Conservation (phyloP, 352 stramenopile genomes). For the Phytophthora sansomeana region DNA sequence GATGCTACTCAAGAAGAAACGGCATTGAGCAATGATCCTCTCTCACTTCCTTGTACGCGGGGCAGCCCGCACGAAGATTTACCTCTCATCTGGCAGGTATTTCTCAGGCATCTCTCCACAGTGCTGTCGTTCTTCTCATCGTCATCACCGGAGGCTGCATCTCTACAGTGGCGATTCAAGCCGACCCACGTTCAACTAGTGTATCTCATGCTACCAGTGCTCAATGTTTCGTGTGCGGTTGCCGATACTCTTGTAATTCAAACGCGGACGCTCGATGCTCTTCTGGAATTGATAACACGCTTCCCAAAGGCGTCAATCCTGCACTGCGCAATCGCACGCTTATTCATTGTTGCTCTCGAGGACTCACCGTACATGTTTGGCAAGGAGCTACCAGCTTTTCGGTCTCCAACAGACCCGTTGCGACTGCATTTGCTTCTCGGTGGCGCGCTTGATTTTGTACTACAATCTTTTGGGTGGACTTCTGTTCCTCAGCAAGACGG, state of each 20-base stretch:
- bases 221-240: conserved; percentile 72
- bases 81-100: conserved; percentile 68
- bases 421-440: conserved; percentile 64
- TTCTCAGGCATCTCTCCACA: conserved; percentile 51
- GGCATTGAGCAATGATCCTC: conserved; percentile 3
- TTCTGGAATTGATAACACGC: conserved; percentile 92
- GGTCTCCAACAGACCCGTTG: conserved; percentile 57
- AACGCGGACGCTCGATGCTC: conserved; percentile 46
- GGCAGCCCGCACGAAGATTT: conserved; percentile 65
- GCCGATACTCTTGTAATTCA: conserved; percentile 58
- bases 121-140: conserved; percentile 49
- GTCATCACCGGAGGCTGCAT: conserved; percentile 13
- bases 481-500: conserved; percentile 10
- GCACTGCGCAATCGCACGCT: conserved; percentile 63
- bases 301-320: conserved; percentile 91
- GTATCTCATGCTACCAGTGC: conserved; percentile 79
- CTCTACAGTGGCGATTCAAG: conserved; percentile 50
- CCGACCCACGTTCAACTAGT: conserved; percentile 72
- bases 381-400: conserved; percentile 73
- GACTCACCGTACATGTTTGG: conserved; percentile 85
- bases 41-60: conserved; percentile 22
- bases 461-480: conserved; percentile 45
- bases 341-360: conserved; percentile 84
- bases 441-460: conserved; percentile 51
- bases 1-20: background rate